These are phyloP conservation scores for Linum tenue DNA, from an alignment of 345 rosid species.

Conservation along the genomic window DNA sequence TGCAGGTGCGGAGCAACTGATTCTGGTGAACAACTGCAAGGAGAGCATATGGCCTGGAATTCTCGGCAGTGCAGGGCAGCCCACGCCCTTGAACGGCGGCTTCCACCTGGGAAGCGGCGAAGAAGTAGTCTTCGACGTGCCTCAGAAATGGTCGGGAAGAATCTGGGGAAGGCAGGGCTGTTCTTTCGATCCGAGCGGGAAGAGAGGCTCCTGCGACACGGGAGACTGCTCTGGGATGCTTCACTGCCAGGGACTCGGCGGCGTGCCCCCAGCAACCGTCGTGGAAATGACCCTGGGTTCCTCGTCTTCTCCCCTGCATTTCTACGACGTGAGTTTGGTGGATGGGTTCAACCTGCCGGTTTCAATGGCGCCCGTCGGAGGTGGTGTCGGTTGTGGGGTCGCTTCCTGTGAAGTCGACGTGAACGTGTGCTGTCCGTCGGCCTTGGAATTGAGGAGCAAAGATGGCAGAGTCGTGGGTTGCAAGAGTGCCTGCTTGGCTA, in stretches of 20 bases:
- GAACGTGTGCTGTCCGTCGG: constrained; percentile 81
- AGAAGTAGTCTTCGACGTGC: constrained; percentile 54
- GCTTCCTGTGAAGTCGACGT: constrained; percentile 80
- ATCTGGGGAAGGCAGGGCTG: constrained; percentile 88
- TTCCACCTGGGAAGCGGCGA: constrained; percentile 56
- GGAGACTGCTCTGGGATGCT: constrained; percentile 59
- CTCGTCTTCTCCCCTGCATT: constrained; percentile 58
- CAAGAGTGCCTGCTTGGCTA: constrained; percentile 91
- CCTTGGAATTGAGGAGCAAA: constrained; percentile 52
- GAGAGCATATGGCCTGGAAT: constrained; percentile 82
- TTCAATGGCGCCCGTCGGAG: constrained; percentile 79
- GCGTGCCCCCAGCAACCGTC: constrained; percentile 71
- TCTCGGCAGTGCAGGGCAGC: constrained; percentile 59
- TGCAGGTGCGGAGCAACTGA: constrained; percentile 63
- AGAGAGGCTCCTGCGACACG: constrained; percentile 53
- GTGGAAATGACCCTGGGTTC: constrained; percentile 88
- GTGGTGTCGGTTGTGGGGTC: constrained; percentile 76
- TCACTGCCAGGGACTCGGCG: constrained; percentile 56
- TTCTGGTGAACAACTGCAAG: constrained; percentile 70
- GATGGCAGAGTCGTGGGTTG: constrained; percentile 65
- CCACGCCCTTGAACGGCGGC: constrained; percentile 52
- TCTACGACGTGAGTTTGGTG: constrained; percentile 90
- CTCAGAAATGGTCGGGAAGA: constrained; percentile 76
- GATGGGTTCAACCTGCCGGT: constrained; percentile 89
- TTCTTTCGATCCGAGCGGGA: constrained; percentile 42